Base-by-base conservation (phyloP, 352 stramenopile genomes). In the Pythium folliculosum region DNA sequence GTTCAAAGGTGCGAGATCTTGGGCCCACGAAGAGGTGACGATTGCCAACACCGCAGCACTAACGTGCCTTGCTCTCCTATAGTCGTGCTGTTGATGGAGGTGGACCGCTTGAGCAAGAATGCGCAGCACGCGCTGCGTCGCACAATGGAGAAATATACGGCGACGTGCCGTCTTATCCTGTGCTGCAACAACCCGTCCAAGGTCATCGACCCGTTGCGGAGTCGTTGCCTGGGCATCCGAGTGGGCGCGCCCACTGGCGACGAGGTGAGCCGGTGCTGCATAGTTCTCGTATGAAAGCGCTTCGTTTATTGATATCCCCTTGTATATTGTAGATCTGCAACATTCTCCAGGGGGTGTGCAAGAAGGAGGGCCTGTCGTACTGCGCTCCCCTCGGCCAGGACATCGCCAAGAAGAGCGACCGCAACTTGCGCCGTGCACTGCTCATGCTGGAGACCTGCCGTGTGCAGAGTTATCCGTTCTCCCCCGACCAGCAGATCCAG, bases 181-280 rank as follows among this genome's bases (percentile, higher is more conserved):
- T 97, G 90, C 72, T 99, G 97, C 81, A 98, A 98, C 65, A 99
- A 94, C 76, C 91, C 90, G 19, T 97, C 83, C 51, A 99, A 99
- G 74, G 91, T 99, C 8, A 99, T 99, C 71, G 96, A 98, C 63
- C 97, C 97, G n/a, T 77, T 99, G 43, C 92, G 97, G 44, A 98
- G 84, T 67, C 86, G 98, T 67, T 99, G 97, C 76, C 88, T 99
- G 1, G 82, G 88, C n/a, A 91, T 99, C 48, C 88, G 97, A 38
- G 89, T 99, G 22, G 80, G 90, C 4, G 96, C 97, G 38, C 97
- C 97, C 0, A 89, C 82, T 19, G 77, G 90, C 19, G 85, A 98
- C 51, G 92, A 98, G 69, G 91, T 98, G 64, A 60, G 78, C 30
- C 45, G 6, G 8, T 27, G 19, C 3, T 25, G 17, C 21, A 17